phyloP scores from a whole-genome alignment of 495 filamentous ascomycete genomes.

The Aspergillus sparsus region DNA sequence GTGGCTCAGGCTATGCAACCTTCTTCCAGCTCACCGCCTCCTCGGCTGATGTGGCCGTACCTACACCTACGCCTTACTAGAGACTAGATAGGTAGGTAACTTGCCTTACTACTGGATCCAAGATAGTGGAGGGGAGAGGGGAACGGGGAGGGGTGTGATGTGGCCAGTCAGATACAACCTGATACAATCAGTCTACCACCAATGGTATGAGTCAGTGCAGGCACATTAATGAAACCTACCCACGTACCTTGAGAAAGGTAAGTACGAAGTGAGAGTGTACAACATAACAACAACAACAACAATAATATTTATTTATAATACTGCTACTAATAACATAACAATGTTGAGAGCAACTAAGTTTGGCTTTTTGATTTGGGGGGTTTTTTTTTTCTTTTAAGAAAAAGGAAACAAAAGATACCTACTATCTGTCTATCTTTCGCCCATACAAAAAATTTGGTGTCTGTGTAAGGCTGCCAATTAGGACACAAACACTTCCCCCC shows the following conservation, averaged over 20 bases:
- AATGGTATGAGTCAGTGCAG: constrained; percentile 8
- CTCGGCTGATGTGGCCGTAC: constrained; percentile 10
- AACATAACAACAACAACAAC: too few relatives aligned
- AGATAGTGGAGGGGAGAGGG: too few relatives aligned
- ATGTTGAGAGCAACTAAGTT: background rate
- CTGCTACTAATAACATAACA: too few relatives aligned
- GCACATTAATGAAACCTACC: background rate
- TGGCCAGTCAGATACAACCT: constrained; percentile 26
- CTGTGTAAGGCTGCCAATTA: background rate
- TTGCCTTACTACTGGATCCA: too few relatives aligned
- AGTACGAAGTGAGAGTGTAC: too few relatives aligned
- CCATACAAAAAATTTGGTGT: too few relatives aligned
- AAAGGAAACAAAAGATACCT: background rate
- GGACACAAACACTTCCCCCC: constrained; percentile 3
- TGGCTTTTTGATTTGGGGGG: too few relatives aligned
- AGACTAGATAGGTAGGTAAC: too few relatives aligned
- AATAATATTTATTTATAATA: too few relatives aligned
- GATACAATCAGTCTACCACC: constrained; percentile 19
- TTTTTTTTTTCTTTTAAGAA: background rate
- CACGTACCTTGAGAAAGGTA: too few relatives aligned
- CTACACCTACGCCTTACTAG: too few relatives aligned
- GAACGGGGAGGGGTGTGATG: constrained; percentile 14
- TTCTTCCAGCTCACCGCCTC: constrained; percentile 13
- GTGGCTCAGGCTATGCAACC: constrained; percentile 12
- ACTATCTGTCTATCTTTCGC: background rate